Base-by-base conservation (phyloP, 1,139 yeast genomes). In the Pneumocystis wakefieldiae region DNA sequence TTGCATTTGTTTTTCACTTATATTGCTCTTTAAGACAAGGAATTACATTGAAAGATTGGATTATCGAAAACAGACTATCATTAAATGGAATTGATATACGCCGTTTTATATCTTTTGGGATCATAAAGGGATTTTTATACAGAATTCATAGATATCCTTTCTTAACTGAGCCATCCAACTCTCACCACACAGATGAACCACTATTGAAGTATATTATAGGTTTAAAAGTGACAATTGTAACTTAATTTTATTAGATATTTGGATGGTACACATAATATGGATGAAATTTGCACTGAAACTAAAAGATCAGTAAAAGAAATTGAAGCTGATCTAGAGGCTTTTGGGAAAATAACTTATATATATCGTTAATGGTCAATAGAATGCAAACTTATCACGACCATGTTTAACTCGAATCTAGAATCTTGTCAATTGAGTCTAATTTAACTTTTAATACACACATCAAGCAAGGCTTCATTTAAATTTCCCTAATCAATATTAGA, bases 41-140 rank as follows among this genome's bases (percentile, higher is more conserved):
- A 0, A 83, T 81, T 63, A 80, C 88, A 0, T 78, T 94, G 4
- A 82, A 83, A 67, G 90, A 86, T 57, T 94, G 98, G 97, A 87
- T 83, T 71, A 78, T 74, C 53, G 80, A 83, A 67, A 86, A 94
- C 71, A 79, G 78, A 57, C 80, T 81, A 61, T 74, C 77, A 8
- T 75, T 94, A 38, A 75, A 76, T 37, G 81, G 83, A 68, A 82
- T 94, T 57, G 98, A 94, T 73, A 78, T 92, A 1, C 77, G 97
- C 66, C 76, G 96, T 62, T 88, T 94, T 70, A 78, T 92, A 17
- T 84, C 90, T 37, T 94, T 91, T 77, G 99, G 98, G 0, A 80
- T 89, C 2, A 77, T 89, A 53, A 81, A 89, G 67, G 90, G 95
- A 0, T 73, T 94, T 7, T 85, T 94, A 19, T 90, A 90, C 72